Conservation (phyloP, 1,284 basidiomycete genomes). For the Coniophora puteana region DNA sequence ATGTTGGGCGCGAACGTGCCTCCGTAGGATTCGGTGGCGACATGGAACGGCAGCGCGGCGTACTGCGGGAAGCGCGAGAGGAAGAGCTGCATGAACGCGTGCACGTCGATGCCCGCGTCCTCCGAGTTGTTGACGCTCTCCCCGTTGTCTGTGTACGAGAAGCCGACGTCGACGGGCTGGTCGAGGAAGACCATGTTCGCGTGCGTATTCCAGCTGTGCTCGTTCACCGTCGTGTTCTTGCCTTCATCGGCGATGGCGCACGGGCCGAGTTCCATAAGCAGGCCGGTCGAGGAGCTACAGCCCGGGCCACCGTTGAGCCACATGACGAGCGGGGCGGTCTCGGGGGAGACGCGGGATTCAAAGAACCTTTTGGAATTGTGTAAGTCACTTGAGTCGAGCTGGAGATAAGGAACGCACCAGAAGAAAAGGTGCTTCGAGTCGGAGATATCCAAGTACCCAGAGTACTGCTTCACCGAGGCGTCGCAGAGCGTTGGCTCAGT, state of each 20-base stretch:
- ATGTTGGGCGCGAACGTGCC: slow-evolving; percentile 83
- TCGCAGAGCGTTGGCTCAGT: slow-evolving; percentile 80
- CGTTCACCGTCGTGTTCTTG: slow-evolving; percentile 67
- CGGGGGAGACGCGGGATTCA: slow-evolving; percentile 72
- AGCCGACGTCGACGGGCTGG: slow-evolving; percentile 88
- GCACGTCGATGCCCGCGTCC: slow-evolving; percentile 80
- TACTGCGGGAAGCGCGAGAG: slow-evolving; percentile 70
- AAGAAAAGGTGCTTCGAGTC: slow-evolving; percentile 87
- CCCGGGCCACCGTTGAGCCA: slow-evolving; percentile 91
- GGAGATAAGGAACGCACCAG: slow-evolving; percentile 46
- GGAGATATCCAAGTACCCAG: slow-evolving; percentile 87
- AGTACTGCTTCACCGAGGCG: slow-evolving; percentile 78
- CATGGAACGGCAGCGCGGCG: slow-evolving; percentile 61
- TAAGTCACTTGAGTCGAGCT: not conserved
- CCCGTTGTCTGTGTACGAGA: slow-evolving; percentile 75
- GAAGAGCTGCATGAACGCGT: slow-evolving; percentile 89
- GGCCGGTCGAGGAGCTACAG: slow-evolving; percentile 74
- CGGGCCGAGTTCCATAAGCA: slow-evolving; percentile 86
- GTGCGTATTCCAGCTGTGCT: slow-evolving; percentile 71
- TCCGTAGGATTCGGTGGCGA: slow-evolving; percentile 76
- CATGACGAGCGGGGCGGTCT: slow-evolving; percentile 76
- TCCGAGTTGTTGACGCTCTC: slow-evolving; percentile 71
- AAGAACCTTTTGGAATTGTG: slow-evolving; percentile 64
- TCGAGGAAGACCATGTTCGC: slow-evolving; percentile 77
- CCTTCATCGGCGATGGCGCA: slow-evolving; percentile 73